Percentiles rank a stretch among this genome's conserved stretches.
phyloP scores from a whole-genome alignment of 2,329 filamentous ascomycete species.

The Sporothrix pallida region DNA sequence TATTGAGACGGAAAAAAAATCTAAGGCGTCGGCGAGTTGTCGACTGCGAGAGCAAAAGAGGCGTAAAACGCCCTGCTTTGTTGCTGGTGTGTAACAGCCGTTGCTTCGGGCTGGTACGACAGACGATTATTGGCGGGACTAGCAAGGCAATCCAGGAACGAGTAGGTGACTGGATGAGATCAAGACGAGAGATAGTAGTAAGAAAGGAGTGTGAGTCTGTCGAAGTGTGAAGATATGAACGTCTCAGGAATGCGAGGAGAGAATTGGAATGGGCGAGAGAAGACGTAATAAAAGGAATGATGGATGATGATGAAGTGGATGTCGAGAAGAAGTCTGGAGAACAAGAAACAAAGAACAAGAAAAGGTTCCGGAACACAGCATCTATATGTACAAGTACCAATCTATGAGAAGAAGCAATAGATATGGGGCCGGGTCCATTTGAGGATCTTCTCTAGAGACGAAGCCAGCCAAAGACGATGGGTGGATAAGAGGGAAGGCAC shows the following conservation, averaged over 20 bases:
- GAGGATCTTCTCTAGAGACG: constrained; percentile 17
- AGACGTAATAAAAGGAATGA: neutral
- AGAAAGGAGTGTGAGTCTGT: neutral
- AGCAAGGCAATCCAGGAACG: neutral
- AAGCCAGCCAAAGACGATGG: constrained; percentile 15
- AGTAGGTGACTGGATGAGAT: neutral
- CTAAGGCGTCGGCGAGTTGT: neutral
- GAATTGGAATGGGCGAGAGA: constrained; percentile 4
- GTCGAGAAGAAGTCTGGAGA: constrained; percentile 21
- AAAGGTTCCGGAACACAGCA: constrained; percentile 27
- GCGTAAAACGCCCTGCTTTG: constrained; percentile 11
- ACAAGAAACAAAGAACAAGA: constrained; percentile 15
- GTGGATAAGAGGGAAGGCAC: constrained; percentile 20
- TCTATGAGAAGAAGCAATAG: constrained; percentile 18
- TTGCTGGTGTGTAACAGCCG: neutral
- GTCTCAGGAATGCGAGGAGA: neutral
- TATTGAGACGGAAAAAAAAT: neutral
- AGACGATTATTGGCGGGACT: neutral
- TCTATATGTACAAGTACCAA: constrained; percentile 29
- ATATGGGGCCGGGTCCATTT: constrained; percentile 21
- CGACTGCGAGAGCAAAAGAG: constrained; percentile 1
- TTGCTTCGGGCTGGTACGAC: constrained; percentile 3
- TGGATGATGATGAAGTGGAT: neutral
- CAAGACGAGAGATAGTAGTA: neutral
- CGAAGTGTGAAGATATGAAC: neutral